Evolutionary conservation across 441 rosid genomes (phyloP).

Genomic region (Biscutella auriculata): DNA sequence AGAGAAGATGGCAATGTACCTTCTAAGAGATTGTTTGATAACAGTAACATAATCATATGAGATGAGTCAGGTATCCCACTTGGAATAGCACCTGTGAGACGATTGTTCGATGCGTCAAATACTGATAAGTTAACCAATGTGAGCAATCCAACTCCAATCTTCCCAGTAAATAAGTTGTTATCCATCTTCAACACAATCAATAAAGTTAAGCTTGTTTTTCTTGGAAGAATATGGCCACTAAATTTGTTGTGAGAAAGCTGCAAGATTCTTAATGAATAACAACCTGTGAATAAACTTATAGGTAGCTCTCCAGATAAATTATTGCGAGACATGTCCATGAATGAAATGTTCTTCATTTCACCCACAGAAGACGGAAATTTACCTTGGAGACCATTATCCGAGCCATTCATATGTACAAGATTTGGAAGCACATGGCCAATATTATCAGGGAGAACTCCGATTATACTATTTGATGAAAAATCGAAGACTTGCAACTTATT

Average conservation of each 20-base stretch:
- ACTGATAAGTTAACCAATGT: not conserved
- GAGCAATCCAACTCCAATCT: not conserved
- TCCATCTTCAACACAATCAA: not conserved
- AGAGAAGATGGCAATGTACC: not conserved
- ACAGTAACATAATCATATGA: no score
- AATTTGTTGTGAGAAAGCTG: conserved; percentile 15
- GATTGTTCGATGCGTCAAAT: conserved; percentile 11
- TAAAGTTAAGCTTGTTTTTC: not conserved
- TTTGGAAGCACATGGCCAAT: not conserved
- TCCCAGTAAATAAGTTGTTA: conserved; percentile 12
- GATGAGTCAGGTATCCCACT: no score
- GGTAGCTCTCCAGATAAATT: conserved; percentile 15
- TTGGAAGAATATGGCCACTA: not conserved
- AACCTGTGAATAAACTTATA: not conserved
- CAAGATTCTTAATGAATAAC: not conserved
- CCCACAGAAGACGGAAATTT: conserved; percentile 4
- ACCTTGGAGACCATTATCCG: conserved; percentile 3
- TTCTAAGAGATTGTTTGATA: not conserved
- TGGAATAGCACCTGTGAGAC: not conserved
- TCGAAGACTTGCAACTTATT: no score
- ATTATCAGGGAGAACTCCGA: not conserved
- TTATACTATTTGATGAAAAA: no score
- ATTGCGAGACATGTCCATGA: conserved; percentile 8
- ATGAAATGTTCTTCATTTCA: not conserved
- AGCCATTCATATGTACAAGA: not conserved